These are phyloP conservation scores for Vigna trinervia DNA, from an alignment of 306 rosid genomes.

Conservation along the genomic window DNA sequence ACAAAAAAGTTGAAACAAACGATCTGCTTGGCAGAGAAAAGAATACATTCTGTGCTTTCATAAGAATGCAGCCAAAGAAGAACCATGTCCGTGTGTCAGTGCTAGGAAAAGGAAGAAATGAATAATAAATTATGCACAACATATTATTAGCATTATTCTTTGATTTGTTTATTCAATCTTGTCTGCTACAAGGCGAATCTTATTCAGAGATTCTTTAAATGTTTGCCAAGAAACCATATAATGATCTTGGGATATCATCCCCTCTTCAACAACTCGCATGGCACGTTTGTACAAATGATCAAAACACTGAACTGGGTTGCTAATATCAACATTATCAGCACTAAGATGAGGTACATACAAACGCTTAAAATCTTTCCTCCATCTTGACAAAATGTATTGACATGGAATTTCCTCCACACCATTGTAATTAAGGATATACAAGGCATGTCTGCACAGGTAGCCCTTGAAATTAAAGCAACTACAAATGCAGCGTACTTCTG, in stretches of 20 bases:
- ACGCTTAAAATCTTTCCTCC: conserved; percentile 94
- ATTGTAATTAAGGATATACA: conserved; percentile 77
- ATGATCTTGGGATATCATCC: conserved; percentile 86
- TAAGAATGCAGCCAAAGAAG: background rate
- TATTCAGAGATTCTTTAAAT: conserved; percentile 86
- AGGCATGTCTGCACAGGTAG: conserved; percentile 87
- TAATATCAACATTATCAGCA: conserved; percentile 70
- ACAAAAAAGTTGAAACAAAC: background rate
- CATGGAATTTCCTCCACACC: conserved; percentile 87
- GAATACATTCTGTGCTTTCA: background rate
- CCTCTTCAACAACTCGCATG: conserved; percentile 91
- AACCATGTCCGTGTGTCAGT: background rate
- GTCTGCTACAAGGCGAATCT: conserved; percentile 79
- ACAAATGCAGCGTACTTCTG: conserved; percentile 83
- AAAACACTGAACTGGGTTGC: conserved; percentile 91
- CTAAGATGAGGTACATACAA: conserved; percentile 74
- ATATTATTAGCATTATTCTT: conserved; percentile 37
- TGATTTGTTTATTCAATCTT: conserved; percentile 55
- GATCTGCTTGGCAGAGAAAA: background rate
- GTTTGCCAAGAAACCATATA: conserved; percentile 90
- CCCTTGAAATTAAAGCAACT: conserved; percentile 90
- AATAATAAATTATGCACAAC: conserved; percentile 40
- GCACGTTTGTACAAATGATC: conserved; percentile 94
- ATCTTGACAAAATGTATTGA: conserved; percentile 79
- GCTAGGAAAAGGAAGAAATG: conserved; percentile 28